Evolutionary conservation across 1,284 basidiomycete species (phyloP), one percentile per base, ranked within the genome.

Genomic region (Fomitiporia mediterranea): DNA sequence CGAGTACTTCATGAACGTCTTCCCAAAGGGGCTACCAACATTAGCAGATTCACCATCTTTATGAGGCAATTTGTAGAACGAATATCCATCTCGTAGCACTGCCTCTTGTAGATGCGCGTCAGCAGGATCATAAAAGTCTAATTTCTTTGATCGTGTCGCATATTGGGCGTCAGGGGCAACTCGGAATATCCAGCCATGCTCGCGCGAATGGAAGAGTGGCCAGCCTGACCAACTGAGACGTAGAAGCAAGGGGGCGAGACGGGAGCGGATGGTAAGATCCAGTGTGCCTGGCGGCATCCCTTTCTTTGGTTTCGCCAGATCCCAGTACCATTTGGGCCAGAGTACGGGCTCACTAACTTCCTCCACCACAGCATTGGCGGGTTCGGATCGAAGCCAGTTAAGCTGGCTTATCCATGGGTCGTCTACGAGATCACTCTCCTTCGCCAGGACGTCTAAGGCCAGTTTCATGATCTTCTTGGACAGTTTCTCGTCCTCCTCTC

Each of bases 251-350:
- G 95, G 94, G 0, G 95, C 83, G 32, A 94, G 77, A 13, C 89
- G 83, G 61, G 85, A 93, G 44, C 94, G 86, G 43, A 91, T 84
- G 2, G 95, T 95, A 55, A 99, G 74, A 65, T 97, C 93, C 28
- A 98, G 78, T 2, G 84, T 79, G 4, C 86, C 86, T 0, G 84
- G 82, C 1, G 79, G 72, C 49, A 74, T 64, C 57, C 74, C 82
- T 64, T 86, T 87, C 71, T 80, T 84, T 2, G 87, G 86, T 63
- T 76, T 84, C 3, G 85, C 74, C 2, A 94, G 80, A 38, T 98
- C 94, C 92, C 91, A 96, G 68, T 94, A 99, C 96, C 97, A 99
- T 67, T 94, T 91, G 0, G 95, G 96, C 85, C 85, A 87, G 28
- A 75, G 59, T 0, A 84, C 75, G 15, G 40, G 30, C 13, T 43